Base-by-base conservation (phyloP, 2,329 filamentous ascomycete genomes). In the Exophiala xenobiotica region DNA sequence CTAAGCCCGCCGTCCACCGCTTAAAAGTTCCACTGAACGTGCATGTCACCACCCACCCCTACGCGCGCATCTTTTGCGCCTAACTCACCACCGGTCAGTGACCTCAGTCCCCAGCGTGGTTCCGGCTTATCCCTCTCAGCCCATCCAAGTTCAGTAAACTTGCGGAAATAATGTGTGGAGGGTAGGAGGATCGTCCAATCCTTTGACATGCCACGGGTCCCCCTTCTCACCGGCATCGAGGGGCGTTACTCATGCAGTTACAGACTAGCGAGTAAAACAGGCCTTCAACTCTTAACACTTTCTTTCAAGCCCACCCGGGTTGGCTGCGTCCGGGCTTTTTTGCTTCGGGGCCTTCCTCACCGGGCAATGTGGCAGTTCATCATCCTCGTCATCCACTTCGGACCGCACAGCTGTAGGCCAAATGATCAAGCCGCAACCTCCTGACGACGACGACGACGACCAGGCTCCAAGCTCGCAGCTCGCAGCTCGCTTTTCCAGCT, bases 191-290 rank as follows among this genome's bases (percentile, higher is more conserved):
- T 16, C n/a, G n/a, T 35, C 31, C 31, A 35, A 35, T 35, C 31
- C 31, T 35, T 3, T 35, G 31, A 12, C 18, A 16, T 35, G 31
- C 31, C 31, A 35, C 31, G 31, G 31, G n/a, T 4, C 31, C 31
- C 31, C 27, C 27, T 31, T 31, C 3, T 3, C 27, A 31, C 8
- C 31, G 12, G 31, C 31, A 16, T 35, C 31, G 31, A 35, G n/a
- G n/a, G 31, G 31, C 31, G 31, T 35, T 16, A 35, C 31, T 35
- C 31, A 35, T 35, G 31, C 31, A 14, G 31, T 35, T 35, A 35
- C 31, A 35, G 12, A 14, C 31, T 35, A 35, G 27, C n/a, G 29
- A 33, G 29, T 5, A 5, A n/a, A 33, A 33, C 29, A 33, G 29
- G 29, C 31, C 31, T 16, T 27, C 24, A 12, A 6, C 24, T 27